phyloP scores from a whole-genome alignment of 108 stramenopile species.

The Cyclotella kingstonii region DNA sequence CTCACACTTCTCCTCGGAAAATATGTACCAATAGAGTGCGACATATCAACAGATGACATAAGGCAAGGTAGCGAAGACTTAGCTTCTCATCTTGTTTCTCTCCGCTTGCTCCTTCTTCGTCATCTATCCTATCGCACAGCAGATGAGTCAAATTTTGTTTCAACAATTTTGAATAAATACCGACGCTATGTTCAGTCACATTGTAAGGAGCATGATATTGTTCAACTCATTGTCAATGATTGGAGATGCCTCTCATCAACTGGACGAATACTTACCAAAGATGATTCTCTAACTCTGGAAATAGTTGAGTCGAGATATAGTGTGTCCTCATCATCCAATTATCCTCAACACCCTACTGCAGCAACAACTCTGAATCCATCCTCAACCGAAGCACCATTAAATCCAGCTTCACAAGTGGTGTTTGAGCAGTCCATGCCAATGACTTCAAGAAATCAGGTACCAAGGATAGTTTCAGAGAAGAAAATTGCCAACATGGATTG shows the following conservation, averaged over 20 bases:
- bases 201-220: constrained; percentile 44
- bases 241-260: constrained; percentile 37
- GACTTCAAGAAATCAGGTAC: too few species aligned
- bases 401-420: too few species aligned
- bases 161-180: constrained; percentile 60
- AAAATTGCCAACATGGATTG: too few species aligned
- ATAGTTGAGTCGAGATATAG: too few species aligned
- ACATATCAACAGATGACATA: neutral
- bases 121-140: constrained; percentile 46
- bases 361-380: too few species aligned
- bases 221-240: constrained; percentile 56
- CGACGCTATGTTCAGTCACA: constrained; percentile 38
- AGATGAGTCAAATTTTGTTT: constrained; percentile 54
- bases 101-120: constrained; percentile 65
- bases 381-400: too few species aligned
- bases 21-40: constrained; percentile 50
- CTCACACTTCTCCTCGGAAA: constrained; percentile 64
- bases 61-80: neutral
- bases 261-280: too few species aligned
- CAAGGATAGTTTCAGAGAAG: too few species aligned
- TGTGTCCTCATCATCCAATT: too few species aligned
- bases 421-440: too few species aligned
- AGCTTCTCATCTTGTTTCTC: constrained; percentile 43
- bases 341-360: too few species aligned
- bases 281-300: too few species aligned